Conservation (phyloP, 805 yeast species). For the Kodamaea leandrae region DNA sequence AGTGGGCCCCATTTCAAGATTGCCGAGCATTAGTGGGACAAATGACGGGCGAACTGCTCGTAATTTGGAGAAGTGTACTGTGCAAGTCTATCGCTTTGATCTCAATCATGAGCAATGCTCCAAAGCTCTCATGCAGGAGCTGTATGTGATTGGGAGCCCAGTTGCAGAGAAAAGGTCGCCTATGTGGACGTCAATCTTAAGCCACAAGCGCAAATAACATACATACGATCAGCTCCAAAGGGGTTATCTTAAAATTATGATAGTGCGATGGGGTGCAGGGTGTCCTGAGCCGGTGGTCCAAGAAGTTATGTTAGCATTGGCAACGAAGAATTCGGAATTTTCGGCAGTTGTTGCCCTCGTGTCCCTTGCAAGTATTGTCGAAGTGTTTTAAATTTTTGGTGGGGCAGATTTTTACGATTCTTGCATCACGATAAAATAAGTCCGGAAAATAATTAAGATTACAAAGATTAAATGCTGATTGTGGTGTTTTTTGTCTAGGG, state of each 20-base stretch:
- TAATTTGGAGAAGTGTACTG: background rate
- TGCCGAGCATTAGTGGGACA: background rate
- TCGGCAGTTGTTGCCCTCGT: background rate
- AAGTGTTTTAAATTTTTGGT: background rate
- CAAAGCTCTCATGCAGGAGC: background rate
- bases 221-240: background rate
- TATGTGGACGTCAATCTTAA: background rate
- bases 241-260: background rate
- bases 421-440: background rate
- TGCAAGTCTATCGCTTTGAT: background rate
- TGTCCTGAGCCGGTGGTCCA: no score
- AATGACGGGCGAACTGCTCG: no score
- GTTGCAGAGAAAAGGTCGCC: background rate
- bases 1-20: background rate
- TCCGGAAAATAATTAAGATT: background rate
- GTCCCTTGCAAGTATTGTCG: background rate
- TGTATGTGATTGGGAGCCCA: background rate
- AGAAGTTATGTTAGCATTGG: no score
- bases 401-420: background rate
- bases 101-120: background rate
- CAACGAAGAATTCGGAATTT: background rate
- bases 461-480: background rate
- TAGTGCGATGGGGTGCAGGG: no score
- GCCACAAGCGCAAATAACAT: conserved; percentile 1
- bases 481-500: background rate